These are phyloP conservation scores for Herpetospermum pedunculosum DNA, from an alignment of 306 rosid genomes.

Conservation along the genomic window DNA sequence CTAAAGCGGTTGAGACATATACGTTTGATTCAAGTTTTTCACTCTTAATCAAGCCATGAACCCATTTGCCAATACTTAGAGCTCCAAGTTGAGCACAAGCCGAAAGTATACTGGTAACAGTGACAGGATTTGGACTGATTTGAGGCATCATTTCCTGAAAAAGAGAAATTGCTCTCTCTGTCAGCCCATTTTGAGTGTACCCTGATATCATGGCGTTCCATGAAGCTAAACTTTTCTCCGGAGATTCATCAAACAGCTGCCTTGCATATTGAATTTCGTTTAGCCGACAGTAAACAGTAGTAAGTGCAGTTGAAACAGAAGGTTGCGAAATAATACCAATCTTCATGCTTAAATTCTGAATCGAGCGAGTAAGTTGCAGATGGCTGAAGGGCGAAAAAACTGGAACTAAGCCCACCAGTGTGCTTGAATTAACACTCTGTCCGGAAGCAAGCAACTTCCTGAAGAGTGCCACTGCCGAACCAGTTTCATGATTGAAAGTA, in stretches of 20 bases:
- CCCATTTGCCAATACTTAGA: slow-evolving; percentile 74
- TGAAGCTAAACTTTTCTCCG: slow-evolving; percentile 61
- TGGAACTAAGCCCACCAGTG: slow-evolving; percentile 77
- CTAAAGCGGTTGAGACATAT: slow-evolving; percentile 67
- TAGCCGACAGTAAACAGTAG: slow-evolving; percentile 55
- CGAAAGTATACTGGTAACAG: slow-evolving; percentile 73
- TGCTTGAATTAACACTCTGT: slow-evolving; percentile 48
- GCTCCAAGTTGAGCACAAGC: slow-evolving; percentile 97
- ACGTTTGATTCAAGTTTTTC: slow-evolving; percentile 58
- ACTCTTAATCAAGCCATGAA: slow-evolving; percentile 59
- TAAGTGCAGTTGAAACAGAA: slow-evolving; percentile 68
- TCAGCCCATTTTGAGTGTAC: slow-evolving; percentile 76
- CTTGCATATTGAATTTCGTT: slow-evolving; percentile 64
- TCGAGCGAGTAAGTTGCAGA: slow-evolving; percentile 39
- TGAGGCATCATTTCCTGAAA: slow-evolving; percentile 67
- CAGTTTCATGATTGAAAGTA: slow-evolving; percentile 49
- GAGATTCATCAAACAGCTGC: slow-evolving; percentile 65
- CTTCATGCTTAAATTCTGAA: slow-evolving; percentile 61
- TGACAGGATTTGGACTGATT: slow-evolving; percentile 58
- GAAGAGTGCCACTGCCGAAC: slow-evolving; percentile 45
- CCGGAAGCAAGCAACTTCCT: slow-evolving; percentile 48
- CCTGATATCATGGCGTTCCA: slow-evolving; percentile 98
- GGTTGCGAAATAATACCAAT: slow-evolving; percentile 45
- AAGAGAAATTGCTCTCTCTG: slow-evolving; percentile 66
- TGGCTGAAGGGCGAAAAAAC: slow-evolving; percentile 67